Evolutionary conservation across 306 rosid genomes (phyloP).

Genomic region (Acacia melanoxylon): DNA sequence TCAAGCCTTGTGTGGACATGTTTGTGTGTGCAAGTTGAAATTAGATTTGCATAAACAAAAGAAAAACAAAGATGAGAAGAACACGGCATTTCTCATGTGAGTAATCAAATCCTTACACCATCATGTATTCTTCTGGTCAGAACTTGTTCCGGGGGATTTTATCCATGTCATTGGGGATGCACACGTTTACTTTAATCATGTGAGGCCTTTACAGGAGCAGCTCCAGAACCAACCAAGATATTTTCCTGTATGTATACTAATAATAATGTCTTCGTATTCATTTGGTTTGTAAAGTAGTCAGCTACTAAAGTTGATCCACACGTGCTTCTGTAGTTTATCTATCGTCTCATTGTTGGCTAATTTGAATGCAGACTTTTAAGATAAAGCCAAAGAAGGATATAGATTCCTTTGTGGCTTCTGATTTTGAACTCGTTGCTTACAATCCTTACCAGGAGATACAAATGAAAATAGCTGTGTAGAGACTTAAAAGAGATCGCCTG

Average conservation of each 20-base stretch:
- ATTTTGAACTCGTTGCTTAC: slow-evolving; percentile 80
- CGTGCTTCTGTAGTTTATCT: not conserved
- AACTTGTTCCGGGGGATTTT: slow-evolving; percentile 83
- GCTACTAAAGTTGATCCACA: not conserved
- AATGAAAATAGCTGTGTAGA: slow-evolving; percentile 92
- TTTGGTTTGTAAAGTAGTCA: not conserved
- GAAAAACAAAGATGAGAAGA: slow-evolving; percentile 3
- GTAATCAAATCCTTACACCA: not conserved
- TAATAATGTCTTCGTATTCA: slow-evolving; percentile 4
- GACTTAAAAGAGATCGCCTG: not conserved
- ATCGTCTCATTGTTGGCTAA: slow-evolving; percentile 10
- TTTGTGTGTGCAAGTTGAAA: no score
- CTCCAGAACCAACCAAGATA: slow-evolving; percentile 90
- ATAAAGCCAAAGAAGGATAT: slow-evolving; percentile 81
- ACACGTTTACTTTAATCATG: slow-evolving; percentile 91
- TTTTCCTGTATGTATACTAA: slow-evolving; percentile 75
- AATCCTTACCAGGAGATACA: slow-evolving; percentile 92
- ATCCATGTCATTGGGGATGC: slow-evolving; percentile 90
- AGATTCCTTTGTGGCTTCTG: slow-evolving; percentile 80
- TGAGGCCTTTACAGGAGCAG: slow-evolving; percentile 90
- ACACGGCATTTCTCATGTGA: slow-evolving; percentile 2
- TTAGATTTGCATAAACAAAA: not conserved
- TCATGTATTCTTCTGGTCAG: slow-evolving; percentile 43
- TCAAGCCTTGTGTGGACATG: no score
- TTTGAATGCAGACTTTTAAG: slow-evolving; percentile 70